These are phyloP conservation scores for Rosellinia necatrix DNA, from an alignment of 2,329 filamentous ascomycete genomes.

Conservation along the genomic window DNA sequence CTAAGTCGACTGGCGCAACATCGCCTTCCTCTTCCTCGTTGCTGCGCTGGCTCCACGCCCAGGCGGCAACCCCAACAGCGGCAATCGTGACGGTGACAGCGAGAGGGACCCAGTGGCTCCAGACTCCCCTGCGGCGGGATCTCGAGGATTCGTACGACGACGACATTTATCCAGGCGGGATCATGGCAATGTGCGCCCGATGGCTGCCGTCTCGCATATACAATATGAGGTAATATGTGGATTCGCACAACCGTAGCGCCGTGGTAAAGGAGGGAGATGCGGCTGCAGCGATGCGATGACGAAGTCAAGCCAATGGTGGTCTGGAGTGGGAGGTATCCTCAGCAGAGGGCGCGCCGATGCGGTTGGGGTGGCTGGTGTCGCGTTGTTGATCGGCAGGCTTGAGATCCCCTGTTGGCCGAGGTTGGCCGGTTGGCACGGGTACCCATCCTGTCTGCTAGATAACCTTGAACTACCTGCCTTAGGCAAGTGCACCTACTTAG, in stretches of 20 bases:
- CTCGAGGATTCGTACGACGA: constrained; percentile 67
- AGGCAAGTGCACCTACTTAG: too few relatives aligned
- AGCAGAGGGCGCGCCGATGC: constrained; percentile 14
- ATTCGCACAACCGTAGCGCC: constrained; percentile 10
- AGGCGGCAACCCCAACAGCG: constrained; percentile 82
- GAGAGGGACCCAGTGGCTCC: constrained; percentile 88
- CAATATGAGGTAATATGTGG: background rate
- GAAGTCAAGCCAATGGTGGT: background rate
- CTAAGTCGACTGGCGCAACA: constrained; percentile 53
- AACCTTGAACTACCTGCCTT: too few relatives aligned
- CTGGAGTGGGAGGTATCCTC: constrained; percentile 2
- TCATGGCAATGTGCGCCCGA: constrained; percentile 43
- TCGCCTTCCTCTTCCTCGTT: constrained; percentile 70
- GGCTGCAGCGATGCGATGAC: constrained; percentile 3
- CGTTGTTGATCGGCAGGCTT: constrained; percentile 23
- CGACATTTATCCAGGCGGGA: constrained; percentile 56
- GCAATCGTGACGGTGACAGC: constrained; percentile 86
- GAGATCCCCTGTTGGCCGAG: constrained; percentile 27
- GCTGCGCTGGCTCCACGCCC: constrained; percentile 90
- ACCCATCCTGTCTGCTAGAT: too few relatives aligned
- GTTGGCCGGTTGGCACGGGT: constrained; percentile 26
- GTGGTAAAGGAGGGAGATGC: background rate
- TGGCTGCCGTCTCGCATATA: constrained; percentile 18
- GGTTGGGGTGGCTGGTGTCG: constrained; percentile 32
- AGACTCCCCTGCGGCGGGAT: constrained; percentile 63